Conservation (phyloP, 208 protist genomes). For the Porcisia hertigi region DNA sequence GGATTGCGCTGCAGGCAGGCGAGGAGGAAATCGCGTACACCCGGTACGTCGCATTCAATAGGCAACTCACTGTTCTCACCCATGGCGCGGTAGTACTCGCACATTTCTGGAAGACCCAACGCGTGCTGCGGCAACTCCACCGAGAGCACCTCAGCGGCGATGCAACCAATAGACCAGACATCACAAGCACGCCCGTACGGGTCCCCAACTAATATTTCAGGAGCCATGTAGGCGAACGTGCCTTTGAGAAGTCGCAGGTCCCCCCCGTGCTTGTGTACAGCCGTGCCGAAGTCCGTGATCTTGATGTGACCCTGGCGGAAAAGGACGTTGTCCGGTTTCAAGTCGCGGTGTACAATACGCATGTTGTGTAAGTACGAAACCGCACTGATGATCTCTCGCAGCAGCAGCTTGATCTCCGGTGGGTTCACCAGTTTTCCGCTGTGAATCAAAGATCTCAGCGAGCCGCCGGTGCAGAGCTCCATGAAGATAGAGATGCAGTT, state of each 20-base stretch:
- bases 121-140: slow-evolving; percentile 57
- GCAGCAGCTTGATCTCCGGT: slow-evolving; percentile 50
- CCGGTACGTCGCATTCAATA: slow-evolving; percentile 59
- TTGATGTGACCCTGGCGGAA: slow-evolving; percentile 71
- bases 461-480: slow-evolving; percentile 85
- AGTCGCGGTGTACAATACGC: slow-evolving; percentile 80
- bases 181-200: slow-evolving; percentile 92
- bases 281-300: slow-evolving; percentile 84
- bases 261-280: slow-evolving; percentile 53
- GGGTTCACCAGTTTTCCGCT: slow-evolving; percentile 41
- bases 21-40: slow-evolving; percentile 55
- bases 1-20: slow-evolving; percentile 70
- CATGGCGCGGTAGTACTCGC: slow-evolving; percentile 73
- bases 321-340: slow-evolving; percentile 88
- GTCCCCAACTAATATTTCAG: slow-evolving; percentile 87
- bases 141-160: slow-evolving; percentile 88
- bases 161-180: slow-evolving; percentile 95
- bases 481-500: slow-evolving; percentile 91
- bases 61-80: slow-evolving; percentile 36
- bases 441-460: slow-evolving; percentile 61
- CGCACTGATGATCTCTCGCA: slow-evolving; percentile 69
- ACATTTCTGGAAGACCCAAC: slow-evolving; percentile 66
- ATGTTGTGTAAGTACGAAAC: slow-evolving; percentile 79
- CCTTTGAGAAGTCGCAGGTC: slow-evolving; percentile 64
- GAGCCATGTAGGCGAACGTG: slow-evolving; percentile 92